Evolutionary conservation across 2,329 filamentous ascomycete species (phyloP), one percentile per base, ranked within the genome.

Genomic region (Periconia macrospinosa): DNA sequence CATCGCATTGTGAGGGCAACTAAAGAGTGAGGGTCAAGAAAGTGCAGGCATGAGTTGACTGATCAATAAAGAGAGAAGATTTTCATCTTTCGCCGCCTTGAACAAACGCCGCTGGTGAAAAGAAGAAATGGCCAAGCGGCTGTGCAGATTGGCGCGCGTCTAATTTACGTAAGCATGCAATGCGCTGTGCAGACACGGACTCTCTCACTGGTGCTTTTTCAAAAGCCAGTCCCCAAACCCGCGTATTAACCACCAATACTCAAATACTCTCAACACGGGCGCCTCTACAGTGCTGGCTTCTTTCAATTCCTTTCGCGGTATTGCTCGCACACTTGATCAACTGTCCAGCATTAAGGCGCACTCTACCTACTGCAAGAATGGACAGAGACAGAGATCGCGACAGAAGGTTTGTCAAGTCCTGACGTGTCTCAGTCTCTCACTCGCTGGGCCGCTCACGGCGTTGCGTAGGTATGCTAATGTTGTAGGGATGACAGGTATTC

Each of bases 341-440:
- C 5, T 6, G 33, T n/a, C 33, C 5, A 37, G 15, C 15, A 37
- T n/a, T 37, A 3, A 14, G 11, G 33, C 33, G 33, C 33, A 37
- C 33, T 37, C 15, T 6, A 37, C 35, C 45, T 30, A 47, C 51
- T 49, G 43, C 60, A 55, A 55, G 45, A 42, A 73, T 74, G 71
- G 69, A 73, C 46, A 63, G 70, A 52, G 75, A 77, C 55, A 68
- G 73, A 58, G 75, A 75, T 54, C 70, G 74, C 50, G 74, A 76
- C 43, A 66, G 76, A 66, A 77, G 76, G 76, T 78, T 68, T 67
- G 75, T 74, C 54, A 50, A 56, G 58, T 58, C 60, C 59, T 51
- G 54, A 49, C 37, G 54, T 56, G 43, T 47, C 27, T 49, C 41
- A 40, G 50, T 30, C 30, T 20, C 11, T 37, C 33, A 37, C 33